Percentiles rank a stretch among this genome's conserved stretches.
Conservation (phyloP, 2,329 filamentous ascomycete genomes). For the Sporothrix phasma region DNA sequence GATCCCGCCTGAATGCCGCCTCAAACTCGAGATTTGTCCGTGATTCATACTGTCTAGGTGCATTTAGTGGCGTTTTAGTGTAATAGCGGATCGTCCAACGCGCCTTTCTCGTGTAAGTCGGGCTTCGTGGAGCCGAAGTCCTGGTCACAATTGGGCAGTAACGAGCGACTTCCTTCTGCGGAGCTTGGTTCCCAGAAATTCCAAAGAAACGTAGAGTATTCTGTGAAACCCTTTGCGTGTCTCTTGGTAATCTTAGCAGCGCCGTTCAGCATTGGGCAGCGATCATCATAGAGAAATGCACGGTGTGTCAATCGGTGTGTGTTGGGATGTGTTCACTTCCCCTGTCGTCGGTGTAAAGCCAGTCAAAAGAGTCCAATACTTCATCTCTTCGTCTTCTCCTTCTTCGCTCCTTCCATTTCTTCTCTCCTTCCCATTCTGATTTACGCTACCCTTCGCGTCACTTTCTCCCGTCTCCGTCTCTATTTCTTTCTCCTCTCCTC, state of each 20-base stretch:
- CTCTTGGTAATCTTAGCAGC: background rate
- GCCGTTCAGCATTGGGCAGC: background rate
- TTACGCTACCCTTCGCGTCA: no score
- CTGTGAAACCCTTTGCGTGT: no score
- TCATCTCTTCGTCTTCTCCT: background rate
- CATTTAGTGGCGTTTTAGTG: background rate
- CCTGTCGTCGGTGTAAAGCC: background rate
- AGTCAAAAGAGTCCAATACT: background rate
- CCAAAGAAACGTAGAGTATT: no score
- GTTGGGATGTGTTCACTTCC: background rate
- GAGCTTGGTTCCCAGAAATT: no score
- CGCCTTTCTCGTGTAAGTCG: background rate
- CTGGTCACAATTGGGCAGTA: background rate
- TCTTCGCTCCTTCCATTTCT: background rate
- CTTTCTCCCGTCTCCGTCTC: background rate
- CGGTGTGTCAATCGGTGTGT: background rate
- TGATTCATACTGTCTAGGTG: no score
- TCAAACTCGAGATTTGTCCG: background rate
- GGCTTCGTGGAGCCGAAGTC: slow-evolving; percentile 1
- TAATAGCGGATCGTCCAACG: background rate
- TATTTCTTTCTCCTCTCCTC: background rate
- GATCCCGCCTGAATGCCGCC: background rate
- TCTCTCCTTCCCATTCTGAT: background rate
- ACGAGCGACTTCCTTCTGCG: background rate
- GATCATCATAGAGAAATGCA: background rate